Percentiles rank a stretch among this genome's conserved stretches.
phyloP scores from a whole-genome alignment of 2,329 filamentous ascomycete genomes.

The Microdochium nivale region DNA sequence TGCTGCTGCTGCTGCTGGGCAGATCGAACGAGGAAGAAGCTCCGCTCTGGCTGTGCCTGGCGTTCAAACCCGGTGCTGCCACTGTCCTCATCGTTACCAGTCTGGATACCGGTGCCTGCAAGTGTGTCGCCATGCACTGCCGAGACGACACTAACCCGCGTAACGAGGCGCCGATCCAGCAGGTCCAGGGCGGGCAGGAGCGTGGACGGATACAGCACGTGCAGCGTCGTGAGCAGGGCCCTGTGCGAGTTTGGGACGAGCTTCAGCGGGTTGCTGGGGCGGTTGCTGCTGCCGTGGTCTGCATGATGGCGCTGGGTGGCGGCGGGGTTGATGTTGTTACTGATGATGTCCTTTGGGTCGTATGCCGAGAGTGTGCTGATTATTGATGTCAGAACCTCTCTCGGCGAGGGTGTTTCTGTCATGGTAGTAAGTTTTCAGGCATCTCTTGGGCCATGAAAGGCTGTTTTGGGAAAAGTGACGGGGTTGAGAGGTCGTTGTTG shows the following conservation, averaged over 20 bases:
- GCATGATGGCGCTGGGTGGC: too few relatives aligned
- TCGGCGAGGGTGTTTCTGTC: neutral
- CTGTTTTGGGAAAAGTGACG: too few relatives aligned
- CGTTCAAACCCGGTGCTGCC: conserved; percentile 2
- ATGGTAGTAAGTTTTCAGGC: neutral
- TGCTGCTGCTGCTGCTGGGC: conserved; percentile 25
- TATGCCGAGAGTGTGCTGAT: neutral
- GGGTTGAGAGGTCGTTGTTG: too few relatives aligned
- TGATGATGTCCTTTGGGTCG: neutral
- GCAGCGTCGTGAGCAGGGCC: conserved; percentile 65
- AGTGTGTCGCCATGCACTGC: too few relatives aligned
- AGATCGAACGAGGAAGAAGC: conserved; percentile 59
- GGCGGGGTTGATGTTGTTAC: neutral
- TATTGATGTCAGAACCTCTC: neutral
- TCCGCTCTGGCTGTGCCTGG: conserved; percentile 1
- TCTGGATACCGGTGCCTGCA: neutral
- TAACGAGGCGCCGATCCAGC: conserved; percentile 69
- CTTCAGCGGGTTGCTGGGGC: neutral
- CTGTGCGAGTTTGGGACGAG: conserved; percentile 17
- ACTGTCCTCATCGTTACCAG: neutral
- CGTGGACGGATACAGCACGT: conserved; percentile 74
- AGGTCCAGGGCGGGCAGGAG: conserved; percentile 82
- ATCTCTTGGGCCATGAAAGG: neutral
- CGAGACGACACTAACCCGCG: conserved; percentile 31
- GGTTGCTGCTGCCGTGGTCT: neutral